These are phyloP conservation scores for Coniosporium apollinis DNA, from an alignment of 495 filamentous ascomycete genomes.

Conservation along the genomic window DNA sequence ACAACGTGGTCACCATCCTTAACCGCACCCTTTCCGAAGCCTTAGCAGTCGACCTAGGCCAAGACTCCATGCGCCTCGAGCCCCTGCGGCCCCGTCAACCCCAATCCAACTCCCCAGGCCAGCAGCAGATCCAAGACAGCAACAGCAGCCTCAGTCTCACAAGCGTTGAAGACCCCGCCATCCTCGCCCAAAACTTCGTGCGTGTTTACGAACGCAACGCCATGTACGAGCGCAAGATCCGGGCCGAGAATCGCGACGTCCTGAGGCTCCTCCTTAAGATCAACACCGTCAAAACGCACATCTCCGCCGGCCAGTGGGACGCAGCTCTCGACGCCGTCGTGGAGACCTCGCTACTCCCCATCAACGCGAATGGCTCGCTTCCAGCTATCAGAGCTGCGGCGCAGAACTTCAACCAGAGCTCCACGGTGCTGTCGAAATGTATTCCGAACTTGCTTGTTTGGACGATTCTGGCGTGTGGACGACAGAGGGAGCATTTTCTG, in stretches of 20 bases:
- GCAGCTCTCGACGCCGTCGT: slow-evolving; percentile 64
- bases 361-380: slow-evolving; percentile 51
- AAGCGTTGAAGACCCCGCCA: slow-evolving; percentile 68
- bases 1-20: slow-evolving; percentile 72
- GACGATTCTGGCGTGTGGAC: slow-evolving; percentile 71
- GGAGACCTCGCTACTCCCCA: slow-evolving; percentile 48
- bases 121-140: slow-evolving; percentile 11
- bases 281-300: slow-evolving; percentile 53
- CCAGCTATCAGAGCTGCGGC: slow-evolving; percentile 56
- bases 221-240: slow-evolving; percentile 55
- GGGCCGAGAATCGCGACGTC: slow-evolving; percentile 46
- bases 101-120: slow-evolving; percentile 2
- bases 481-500: slow-evolving; percentile 49
- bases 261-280: slow-evolving; percentile 60
- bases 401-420: slow-evolving; percentile 54
- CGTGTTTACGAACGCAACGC: slow-evolving; percentile 58
- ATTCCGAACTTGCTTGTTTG: slow-evolving; percentile 81
- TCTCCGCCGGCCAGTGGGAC: slow-evolving; percentile 56
- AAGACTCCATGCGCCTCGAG: slow-evolving; percentile 54
- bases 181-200: slow-evolving; percentile 65
- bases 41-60: slow-evolving; percentile 63
- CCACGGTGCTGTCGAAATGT: slow-evolving; percentile 65
- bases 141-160: slow-evolving; percentile 62
- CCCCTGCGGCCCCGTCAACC: slow-evolving; percentile 52
- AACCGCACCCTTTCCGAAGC: slow-evolving; percentile 83